Conservation (phyloP, 2,329 filamentous ascomycete species). For the Alternaria infectoria region DNA sequence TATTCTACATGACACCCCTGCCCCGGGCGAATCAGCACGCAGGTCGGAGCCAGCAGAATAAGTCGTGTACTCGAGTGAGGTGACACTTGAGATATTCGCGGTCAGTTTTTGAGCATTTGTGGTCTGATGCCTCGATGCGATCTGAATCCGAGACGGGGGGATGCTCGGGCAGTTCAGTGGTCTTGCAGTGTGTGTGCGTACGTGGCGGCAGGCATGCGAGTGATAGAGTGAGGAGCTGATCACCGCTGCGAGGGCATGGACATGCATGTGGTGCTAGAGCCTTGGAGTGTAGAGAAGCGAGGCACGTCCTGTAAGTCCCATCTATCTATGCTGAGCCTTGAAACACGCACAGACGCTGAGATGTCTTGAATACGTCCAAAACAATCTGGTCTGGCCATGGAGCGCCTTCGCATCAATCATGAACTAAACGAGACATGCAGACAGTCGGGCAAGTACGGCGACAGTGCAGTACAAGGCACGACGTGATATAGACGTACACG, state of each 20-base stretch:
- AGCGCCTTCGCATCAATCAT: not conserved
- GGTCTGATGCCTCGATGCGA: not conserved
- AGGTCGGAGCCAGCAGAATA: not conserved
- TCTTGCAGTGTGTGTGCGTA: constrained; percentile 1
- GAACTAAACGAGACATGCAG: not conserved
- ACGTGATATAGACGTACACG: constrained; percentile 4
- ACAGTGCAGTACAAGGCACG: constrained; percentile 6
- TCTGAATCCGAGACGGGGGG: not conserved
- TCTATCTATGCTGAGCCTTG: not conserved
- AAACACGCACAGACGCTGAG: not conserved
- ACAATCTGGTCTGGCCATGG: not conserved
- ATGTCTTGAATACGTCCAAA: not conserved
- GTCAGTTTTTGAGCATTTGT: constrained; percentile 2
- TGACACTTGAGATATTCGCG: constrained; percentile 2
- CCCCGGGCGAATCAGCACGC: constrained; percentile 10
- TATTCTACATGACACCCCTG: constrained; percentile 13
- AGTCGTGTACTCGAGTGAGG: constrained; percentile 10
- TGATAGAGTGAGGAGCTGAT: constrained; percentile 4
- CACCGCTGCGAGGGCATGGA: constrained; percentile 13
- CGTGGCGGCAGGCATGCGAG: constrained; percentile 18
- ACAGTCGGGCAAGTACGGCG: not conserved
- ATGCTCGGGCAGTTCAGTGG: constrained; percentile 8
- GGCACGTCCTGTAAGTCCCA: not conserved
- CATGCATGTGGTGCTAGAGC: constrained; percentile 1
- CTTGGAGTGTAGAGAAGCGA: not conserved